Conservation (phyloP, 1,284 basidiomycete genomes). For the Erythrobasidium hasegawianum region DNA sequence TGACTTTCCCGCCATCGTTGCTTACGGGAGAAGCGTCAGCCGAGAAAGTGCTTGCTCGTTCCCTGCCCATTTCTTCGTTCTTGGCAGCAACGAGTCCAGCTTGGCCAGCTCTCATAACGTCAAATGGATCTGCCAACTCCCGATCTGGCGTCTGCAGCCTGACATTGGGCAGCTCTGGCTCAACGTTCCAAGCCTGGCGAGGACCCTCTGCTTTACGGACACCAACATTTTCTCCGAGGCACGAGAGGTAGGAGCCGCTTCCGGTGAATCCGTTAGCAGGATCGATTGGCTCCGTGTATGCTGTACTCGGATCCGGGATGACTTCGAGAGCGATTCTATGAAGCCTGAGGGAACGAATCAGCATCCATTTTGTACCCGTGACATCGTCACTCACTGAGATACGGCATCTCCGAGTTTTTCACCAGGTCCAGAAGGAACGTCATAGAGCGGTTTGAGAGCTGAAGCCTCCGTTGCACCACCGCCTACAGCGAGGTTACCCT, state of each 20-base stretch:
- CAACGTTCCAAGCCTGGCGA: background rate
- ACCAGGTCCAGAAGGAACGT: conserved; percentile 54
- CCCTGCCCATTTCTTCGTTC: background rate
- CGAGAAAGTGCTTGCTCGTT: background rate
- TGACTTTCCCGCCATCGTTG: conserved; percentile 33
- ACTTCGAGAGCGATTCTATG: conserved; percentile 74
- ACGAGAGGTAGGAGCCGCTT: conserved; percentile 74
- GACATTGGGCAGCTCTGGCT: background rate
- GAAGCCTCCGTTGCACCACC: conserved; percentile 62
- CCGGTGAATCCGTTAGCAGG: conserved; percentile 63
- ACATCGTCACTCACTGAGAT: conserved; percentile 58
- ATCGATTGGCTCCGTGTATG: conserved; percentile 51
- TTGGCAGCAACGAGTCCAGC: background rate
- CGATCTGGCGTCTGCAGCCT: background rate
- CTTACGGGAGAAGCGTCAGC: conserved; percentile 6
- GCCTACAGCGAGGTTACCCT: conserved; percentile 81
- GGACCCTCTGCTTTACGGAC: conserved; percentile 16
- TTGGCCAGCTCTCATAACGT: background rate
- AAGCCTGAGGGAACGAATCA: background rate
- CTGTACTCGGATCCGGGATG: conserved; percentile 41
- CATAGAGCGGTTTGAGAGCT: conserved; percentile 6
- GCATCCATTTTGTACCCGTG: background rate
- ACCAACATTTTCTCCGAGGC: conserved; percentile 85
- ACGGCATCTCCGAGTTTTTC: conserved; percentile 91
- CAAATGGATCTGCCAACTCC: background rate